phyloP scores from a whole-genome alignment of 176 grass and related monocot species.

The Leersia perrieri region DNA sequence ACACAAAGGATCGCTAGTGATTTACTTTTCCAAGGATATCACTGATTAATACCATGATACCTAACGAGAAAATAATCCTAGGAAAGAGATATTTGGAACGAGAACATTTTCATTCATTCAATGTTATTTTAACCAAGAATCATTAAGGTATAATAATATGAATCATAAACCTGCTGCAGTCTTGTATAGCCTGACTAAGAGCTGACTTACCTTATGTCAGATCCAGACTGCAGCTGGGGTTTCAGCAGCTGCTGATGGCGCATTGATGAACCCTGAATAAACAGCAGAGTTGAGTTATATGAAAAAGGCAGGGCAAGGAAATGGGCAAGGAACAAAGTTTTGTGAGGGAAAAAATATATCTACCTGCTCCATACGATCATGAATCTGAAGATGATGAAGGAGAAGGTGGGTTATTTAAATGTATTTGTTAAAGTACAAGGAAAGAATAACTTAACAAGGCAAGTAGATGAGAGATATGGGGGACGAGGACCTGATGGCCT shows the following conservation, averaged over 20 bases:
- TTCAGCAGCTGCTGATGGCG: slow-evolving; percentile 84
- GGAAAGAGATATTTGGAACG: slow-evolving; percentile 18
- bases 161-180: slow-evolving; percentile 14
- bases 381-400: slow-evolving; percentile 42
- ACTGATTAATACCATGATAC: slow-evolving; percentile 17
- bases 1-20: slow-evolving; percentile 34
- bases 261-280: slow-evolving; percentile 60
- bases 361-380: slow-evolving; percentile 72
- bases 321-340: background rate
- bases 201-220: slow-evolving; percentile 74
- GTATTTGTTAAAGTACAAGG: slow-evolving; percentile 8
- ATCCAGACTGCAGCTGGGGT: slow-evolving; percentile 68
- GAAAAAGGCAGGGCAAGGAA: slow-evolving; percentile 13
- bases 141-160: slow-evolving; percentile 1
- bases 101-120: slow-evolving; percentile 21
- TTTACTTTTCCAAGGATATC: slow-evolving; percentile 28
- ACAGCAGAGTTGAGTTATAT: slow-evolving; percentile 10
- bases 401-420: slow-evolving; percentile 1
- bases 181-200: slow-evolving; percentile 10
- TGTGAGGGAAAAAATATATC: background rate
- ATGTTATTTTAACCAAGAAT: background rate
- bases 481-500: slow-evolving; percentile 34
- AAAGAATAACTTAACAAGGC: background rate
- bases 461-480: background rate
- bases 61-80: slow-evolving; percentile 9